phyloP scores from a whole-genome alignment of 345 rosid species.

The Streptanthus diversifolius region DNA sequence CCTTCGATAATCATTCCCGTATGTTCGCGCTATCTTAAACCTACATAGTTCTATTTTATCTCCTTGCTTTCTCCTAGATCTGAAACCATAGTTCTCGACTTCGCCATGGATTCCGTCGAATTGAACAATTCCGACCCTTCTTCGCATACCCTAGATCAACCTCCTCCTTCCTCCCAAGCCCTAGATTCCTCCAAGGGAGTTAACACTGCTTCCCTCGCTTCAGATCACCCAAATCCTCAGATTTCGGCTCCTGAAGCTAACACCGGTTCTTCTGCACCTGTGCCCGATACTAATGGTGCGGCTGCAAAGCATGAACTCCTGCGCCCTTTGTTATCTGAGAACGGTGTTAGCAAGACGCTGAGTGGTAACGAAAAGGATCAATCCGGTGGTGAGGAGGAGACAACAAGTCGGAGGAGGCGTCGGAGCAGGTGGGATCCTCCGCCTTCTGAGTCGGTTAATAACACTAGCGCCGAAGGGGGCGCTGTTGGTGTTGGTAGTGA shows the following conservation, averaged over 20 bases:
- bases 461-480: constrained; percentile 21
- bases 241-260: constrained; percentile 5
- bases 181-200: neutral
- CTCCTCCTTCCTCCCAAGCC: neutral
- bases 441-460: constrained; percentile 42
- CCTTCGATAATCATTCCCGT: neutral
- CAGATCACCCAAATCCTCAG: constrained; percentile 24
- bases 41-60: too few species aligned
- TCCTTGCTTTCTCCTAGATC: neutral
- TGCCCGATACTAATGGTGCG: neutral
- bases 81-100: constrained; percentile 13
- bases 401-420: constrained; percentile 62
- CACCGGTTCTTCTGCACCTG: constrained; percentile 5
- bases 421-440: constrained; percentile 88
- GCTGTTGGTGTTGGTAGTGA: constrained; percentile 43
- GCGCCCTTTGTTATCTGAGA: constrained; percentile 53
- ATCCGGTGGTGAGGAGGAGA: constrained; percentile 91
- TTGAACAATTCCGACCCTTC: constrained; percentile 13
- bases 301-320: constrained; percentile 30
- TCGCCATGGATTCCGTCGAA: constrained; percentile 40
- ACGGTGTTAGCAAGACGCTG: constrained; percentile 52
- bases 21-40: neutral
- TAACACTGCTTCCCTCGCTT: neutral
- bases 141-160: constrained; percentile 29
- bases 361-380: constrained; percentile 63